A percentile compares a stretch with the other conserved stretches of the same genome.
Conservation (phyloP, 2,329 filamentous ascomycete genomes). For the Monosporascus sp. region DNA sequence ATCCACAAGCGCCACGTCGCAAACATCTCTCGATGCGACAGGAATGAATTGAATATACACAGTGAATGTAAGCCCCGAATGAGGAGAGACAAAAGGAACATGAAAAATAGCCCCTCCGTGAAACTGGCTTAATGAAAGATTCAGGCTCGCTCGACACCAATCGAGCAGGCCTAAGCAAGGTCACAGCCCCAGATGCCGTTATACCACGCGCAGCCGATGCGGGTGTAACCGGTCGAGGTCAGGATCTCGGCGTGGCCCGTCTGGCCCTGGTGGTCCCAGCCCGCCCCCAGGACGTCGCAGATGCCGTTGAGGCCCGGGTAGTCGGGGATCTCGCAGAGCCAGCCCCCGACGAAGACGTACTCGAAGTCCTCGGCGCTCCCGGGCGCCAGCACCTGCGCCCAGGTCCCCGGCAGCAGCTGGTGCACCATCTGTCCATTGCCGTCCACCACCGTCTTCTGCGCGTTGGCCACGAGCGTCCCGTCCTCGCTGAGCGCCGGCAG, state of each 20-base stretch:
- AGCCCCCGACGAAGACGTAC: constrained; percentile 1
- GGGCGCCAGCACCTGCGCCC: background rate
- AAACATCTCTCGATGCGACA: no score
- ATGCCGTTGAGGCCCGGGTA: background rate
- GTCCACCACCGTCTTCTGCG: background rate
- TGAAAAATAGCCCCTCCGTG: background rate
- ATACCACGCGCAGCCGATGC: background rate
- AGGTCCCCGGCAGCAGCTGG: background rate
- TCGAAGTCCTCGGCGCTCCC: background rate
- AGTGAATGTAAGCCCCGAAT: no score
- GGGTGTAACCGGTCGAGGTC: background rate
- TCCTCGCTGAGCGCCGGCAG: background rate
- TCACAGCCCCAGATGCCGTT: background rate
- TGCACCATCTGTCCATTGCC: background rate
- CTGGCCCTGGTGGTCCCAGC: background rate
- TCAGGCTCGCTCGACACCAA: background rate
- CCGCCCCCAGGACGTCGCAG: background rate
- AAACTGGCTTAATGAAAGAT: no score
- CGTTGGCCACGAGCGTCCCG: background rate
- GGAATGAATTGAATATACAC: no score
- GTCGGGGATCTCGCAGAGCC: background rate
- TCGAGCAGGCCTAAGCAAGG: background rate
- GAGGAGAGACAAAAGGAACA: background rate
- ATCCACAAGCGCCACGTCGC: no score
- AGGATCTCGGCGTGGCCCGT: constrained; percentile 1